Percentiles rank a stretch among this genome's conserved stretches.
phyloP scores from a whole-genome alignment of 2,329 filamentous ascomycete genomes.

The Nemania sp. region DNA sequence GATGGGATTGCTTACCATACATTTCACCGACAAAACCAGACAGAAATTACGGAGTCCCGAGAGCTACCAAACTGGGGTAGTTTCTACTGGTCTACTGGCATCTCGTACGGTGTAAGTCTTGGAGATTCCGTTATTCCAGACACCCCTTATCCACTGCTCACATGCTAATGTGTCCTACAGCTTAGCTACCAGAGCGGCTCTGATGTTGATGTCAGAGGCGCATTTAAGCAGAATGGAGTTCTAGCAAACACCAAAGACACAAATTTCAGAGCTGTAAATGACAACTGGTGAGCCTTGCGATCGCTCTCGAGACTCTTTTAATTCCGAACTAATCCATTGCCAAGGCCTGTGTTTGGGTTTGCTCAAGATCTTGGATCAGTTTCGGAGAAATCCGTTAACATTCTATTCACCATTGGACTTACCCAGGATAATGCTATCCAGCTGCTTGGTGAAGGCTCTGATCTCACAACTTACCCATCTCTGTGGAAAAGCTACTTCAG shows the following conservation, averaged over 20 bases:
- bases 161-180: conserved; percentile 40
- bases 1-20: conserved; percentile 65
- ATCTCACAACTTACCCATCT: conserved; percentile 66
- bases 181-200: conserved; percentile 72
- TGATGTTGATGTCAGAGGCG: conserved; percentile 65
- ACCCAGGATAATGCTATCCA: conserved; percentile 77
- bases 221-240: conserved; percentile 65
- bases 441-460: conserved; percentile 68
- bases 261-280: conserved; percentile 67
- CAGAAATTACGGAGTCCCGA: conserved; percentile 66
- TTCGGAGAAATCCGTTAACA: conserved; percentile 42
- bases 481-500: conserved; percentile 77
- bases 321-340: conserved; percentile 1
- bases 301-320: not conserved
- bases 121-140: not conserved
- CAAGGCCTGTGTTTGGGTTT: conserved; percentile 79
- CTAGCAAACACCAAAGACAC: conserved; percentile 67
- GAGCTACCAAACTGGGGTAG: conserved; percentile 83
- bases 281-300: conserved; percentile 50
- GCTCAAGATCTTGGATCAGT: conserved; percentile 61
- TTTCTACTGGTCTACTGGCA: conserved; percentile 69
- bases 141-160: not conserved
- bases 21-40: conserved; percentile 62
- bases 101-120: conserved; percentile 48
- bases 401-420: conserved; percentile 75